Conservation (phyloP, 2,329 filamentous ascomycete species). For the Ceratocystis smalleyi region DNA sequence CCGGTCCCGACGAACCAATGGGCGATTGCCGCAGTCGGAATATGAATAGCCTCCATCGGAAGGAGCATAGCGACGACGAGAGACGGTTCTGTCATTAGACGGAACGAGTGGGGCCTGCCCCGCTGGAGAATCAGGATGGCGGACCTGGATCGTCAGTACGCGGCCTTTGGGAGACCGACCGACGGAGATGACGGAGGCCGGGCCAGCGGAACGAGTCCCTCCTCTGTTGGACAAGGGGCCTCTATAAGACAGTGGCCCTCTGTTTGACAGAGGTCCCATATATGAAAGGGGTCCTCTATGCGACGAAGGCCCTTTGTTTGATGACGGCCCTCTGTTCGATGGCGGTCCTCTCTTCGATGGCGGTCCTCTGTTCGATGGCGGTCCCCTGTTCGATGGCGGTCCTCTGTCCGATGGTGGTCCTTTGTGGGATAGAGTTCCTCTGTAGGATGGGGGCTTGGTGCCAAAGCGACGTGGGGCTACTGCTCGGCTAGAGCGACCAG, state of each 20-base stretch:
- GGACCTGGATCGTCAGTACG: slow-evolving; percentile 15
- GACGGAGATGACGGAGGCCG: not conserved
- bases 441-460: not conserved
- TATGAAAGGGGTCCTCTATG: not conserved
- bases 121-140: slow-evolving; percentile 8
- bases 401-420: no score
- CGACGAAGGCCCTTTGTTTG: not conserved
- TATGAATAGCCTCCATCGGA: not conserved
- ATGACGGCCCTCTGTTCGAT: not conserved
- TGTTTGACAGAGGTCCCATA: not conserved
- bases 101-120: slow-evolving; percentile 1
- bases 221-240: not conserved
- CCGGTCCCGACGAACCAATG: not conserved
- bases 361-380: not conserved
- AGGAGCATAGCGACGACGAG: not conserved
- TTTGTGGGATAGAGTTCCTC: not conserved
- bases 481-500: not conserved
- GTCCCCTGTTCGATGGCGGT: not conserved
- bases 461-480: not conserved
- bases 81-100: not conserved
- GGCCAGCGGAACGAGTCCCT: not conserved
- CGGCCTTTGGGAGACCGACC: slow-evolving; percentile 9
- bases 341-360: not conserved
- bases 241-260: not conserved
- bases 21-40: not conserved